These are phyloP conservation scores for Neurospora sublineolata DNA, from an alignment of 495 filamentous ascomycete genomes.

Conservation along the genomic window DNA sequence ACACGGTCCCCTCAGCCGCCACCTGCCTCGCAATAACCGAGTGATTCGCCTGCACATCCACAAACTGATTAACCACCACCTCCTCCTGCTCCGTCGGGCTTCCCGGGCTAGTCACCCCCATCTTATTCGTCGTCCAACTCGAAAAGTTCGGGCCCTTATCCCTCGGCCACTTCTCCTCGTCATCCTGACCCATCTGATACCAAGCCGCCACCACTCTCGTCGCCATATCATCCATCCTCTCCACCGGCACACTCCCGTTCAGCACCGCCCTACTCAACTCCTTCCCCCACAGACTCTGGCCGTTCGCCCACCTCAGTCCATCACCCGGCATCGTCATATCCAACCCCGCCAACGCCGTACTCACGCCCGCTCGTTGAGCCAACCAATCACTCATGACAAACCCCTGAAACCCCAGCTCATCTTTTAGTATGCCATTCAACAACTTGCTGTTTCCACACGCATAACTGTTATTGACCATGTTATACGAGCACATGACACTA, in stretches of 20 bases:
- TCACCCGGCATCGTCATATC: slow-evolving; percentile 97
- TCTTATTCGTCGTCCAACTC: slow-evolving; percentile 67
- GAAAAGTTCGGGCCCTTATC: slow-evolving; percentile 75
- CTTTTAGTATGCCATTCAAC: slow-evolving; percentile 85
- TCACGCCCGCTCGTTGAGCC: slow-evolving; percentile 73
- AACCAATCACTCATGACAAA: slow-evolving; percentile 93
- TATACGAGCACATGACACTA: slow-evolving; percentile 81
- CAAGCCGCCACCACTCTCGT: slow-evolving; percentile 82
- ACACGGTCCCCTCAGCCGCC: slow-evolving; percentile 72
- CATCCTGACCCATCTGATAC: slow-evolving; percentile 83
- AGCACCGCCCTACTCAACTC: slow-evolving; percentile 66
- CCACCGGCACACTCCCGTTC: slow-evolving; percentile 73
- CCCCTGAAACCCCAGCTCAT: slow-evolving; percentile 89
- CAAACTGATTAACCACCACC: slow-evolving; percentile 63
- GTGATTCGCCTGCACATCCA: slow-evolving; percentile 66
- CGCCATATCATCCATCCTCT: slow-evolving; percentile 86
- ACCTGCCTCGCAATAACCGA: slow-evolving; percentile 56
- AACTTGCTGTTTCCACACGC: slow-evolving; percentile 87
- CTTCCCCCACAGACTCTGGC: slow-evolving; percentile 68
- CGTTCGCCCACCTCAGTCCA: slow-evolving; percentile 64
- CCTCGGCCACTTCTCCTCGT: slow-evolving; percentile 50
- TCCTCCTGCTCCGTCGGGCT: slow-evolving; percentile 39
- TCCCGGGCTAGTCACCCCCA: slow-evolving; percentile 54
- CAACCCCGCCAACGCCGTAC: slow-evolving; percentile 68
- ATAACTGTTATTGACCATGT: slow-evolving; percentile 84